Conservation (phyloP, 495 filamentous ascomycete species). For the Cairneyella variabilis region DNA sequence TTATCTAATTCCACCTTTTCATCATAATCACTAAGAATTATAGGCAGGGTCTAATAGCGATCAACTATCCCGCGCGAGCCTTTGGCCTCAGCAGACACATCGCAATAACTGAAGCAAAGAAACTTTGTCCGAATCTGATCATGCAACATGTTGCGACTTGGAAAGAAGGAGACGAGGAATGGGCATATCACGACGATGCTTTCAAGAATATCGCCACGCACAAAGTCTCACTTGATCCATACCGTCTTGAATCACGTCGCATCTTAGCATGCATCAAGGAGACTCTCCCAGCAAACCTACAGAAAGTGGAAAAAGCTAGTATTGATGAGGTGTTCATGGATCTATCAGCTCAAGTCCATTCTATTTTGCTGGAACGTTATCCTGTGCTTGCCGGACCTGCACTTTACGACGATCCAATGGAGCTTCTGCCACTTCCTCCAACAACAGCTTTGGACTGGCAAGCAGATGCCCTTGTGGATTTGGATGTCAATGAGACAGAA, state of each 20-base stretch:
- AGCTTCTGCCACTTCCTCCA: conserved; percentile 68
- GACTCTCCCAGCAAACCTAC: conserved; percentile 54
- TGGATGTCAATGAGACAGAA: conserved; percentile 68
- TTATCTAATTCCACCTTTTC: conserved; percentile 24
- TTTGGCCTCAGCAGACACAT: conserved; percentile 76
- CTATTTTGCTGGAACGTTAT: conserved; percentile 70
- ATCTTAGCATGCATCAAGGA: conserved; percentile 83
- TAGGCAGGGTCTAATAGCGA: conserved; percentile 79
- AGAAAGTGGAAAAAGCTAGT: conserved; percentile 84
- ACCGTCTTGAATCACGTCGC: conserved; percentile 76
- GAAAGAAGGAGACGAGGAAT: conserved; percentile 83
- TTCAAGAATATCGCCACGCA: conserved; percentile 71
- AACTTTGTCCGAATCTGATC: conserved; percentile 79
- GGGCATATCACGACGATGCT: conserved; percentile 86
- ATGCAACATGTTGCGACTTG: conserved; percentile 94
- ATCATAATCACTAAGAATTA: conserved; percentile 15
- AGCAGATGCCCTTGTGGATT: conserved; percentile 71
- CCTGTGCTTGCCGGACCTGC: conserved; percentile 63
- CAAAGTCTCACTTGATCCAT: conserved; percentile 92
- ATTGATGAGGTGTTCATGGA: conserved; percentile 92
- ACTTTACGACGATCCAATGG: conserved; percentile 67
- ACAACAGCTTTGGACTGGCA: conserved; percentile 78
- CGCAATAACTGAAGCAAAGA: conserved; percentile 76
- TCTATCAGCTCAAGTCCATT: conserved; percentile 76
- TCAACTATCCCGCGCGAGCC: conserved; percentile 87